Percentiles rank a stretch among this genome's conserved stretches.
Conservation (phyloP, 2,329 filamentous ascomycete genomes). For the Neopestalotiopsis clavispora region DNA sequence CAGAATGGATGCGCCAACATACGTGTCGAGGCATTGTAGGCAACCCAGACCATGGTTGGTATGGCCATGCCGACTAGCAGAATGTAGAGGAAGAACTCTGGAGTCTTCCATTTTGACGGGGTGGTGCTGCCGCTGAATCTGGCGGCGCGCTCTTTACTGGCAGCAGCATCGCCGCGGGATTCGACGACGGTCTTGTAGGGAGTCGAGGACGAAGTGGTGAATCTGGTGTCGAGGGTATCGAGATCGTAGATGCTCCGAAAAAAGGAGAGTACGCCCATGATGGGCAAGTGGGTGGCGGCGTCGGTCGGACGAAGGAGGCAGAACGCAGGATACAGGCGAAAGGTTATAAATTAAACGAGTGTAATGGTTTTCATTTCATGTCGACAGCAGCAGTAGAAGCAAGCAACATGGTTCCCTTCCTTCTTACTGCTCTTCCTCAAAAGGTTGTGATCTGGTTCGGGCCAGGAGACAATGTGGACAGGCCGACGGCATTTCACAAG, state of each 20-base stretch:
- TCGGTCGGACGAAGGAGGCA: background rate
- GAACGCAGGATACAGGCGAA: background rate
- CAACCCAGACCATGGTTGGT: conserved; percentile 90
- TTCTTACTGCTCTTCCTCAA: background rate
- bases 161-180: conserved; percentile 47
- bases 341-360: conserved; percentile 4
- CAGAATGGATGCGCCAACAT: conserved; percentile 28
- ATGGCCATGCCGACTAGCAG: conserved; percentile 68
- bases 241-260: conserved; percentile 63
- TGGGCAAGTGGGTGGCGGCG: background rate
- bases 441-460: background rate
- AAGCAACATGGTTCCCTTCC: background rate
- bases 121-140: conserved; percentile 51
- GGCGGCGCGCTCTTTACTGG: conserved; percentile 45
- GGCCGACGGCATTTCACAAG: conserved; percentile 10
- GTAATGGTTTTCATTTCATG: conserved; percentile 6
- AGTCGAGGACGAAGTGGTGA: conserved; percentile 72
- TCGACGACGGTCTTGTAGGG: conserved; percentile 66
- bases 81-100: conserved; percentile 86
- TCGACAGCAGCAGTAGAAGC: no score
- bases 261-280: conserved; percentile 17
- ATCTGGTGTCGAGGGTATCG: conserved; percentile 64
- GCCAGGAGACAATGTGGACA: background rate
- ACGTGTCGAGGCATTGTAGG: conserved; percentile 85
- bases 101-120: conserved; percentile 81